phyloP scores from a whole-genome alignment of 2,329 filamentous ascomycete species.

The Calonectria hongkongensis region DNA sequence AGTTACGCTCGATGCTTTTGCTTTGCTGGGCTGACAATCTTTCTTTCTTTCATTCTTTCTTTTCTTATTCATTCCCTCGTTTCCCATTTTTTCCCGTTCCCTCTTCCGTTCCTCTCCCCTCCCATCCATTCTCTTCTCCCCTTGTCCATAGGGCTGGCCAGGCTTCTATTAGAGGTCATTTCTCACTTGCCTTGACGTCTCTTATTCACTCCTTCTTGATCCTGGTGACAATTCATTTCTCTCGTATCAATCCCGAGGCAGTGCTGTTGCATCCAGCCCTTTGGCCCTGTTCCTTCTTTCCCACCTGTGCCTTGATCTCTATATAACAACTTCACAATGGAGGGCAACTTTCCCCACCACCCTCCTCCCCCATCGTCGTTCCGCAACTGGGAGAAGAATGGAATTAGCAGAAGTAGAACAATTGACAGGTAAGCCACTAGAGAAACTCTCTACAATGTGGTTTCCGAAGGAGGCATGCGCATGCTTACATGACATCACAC shows the following conservation, averaged over 20 bases:
- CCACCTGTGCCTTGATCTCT: constrained; percentile 10
- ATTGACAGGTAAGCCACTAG: constrained; percentile 50
- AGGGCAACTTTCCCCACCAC: constrained; percentile 46
- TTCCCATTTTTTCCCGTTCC: constrained; percentile 33
- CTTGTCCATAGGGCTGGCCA: constrained; percentile 50
- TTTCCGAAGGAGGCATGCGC: background rate
- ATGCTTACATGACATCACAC: constrained; percentile 25
- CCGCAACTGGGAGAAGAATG: constrained; percentile 50
- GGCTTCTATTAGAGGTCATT: constrained; percentile 50
- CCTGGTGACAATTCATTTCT: constrained; percentile 45
- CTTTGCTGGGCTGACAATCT: constrained; percentile 23
- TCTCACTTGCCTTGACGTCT: constrained; percentile 38
- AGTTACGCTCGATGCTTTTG: constrained; percentile 31
- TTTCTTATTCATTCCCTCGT: constrained; percentile 36
- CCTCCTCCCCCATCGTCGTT: constrained; percentile 49
- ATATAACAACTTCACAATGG: constrained; percentile 45
- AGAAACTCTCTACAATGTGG: background rate
- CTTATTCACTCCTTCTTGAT: constrained; percentile 39
- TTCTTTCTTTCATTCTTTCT: constrained; percentile 42
- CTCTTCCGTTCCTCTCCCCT: constrained; percentile 44
- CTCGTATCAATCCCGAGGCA: constrained; percentile 44
- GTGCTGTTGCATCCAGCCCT: constrained; percentile 40
- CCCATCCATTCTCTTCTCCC: constrained; percentile 41
- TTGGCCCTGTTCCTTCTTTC: constrained; percentile 33
- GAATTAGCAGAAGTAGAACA: constrained; percentile 45